A percentile compares a stretch with the other conserved stretches of the same genome.
phyloP scores from a whole-genome alignment of 108 stramenopile species.

The Hondaea fermentalgiana region DNA sequence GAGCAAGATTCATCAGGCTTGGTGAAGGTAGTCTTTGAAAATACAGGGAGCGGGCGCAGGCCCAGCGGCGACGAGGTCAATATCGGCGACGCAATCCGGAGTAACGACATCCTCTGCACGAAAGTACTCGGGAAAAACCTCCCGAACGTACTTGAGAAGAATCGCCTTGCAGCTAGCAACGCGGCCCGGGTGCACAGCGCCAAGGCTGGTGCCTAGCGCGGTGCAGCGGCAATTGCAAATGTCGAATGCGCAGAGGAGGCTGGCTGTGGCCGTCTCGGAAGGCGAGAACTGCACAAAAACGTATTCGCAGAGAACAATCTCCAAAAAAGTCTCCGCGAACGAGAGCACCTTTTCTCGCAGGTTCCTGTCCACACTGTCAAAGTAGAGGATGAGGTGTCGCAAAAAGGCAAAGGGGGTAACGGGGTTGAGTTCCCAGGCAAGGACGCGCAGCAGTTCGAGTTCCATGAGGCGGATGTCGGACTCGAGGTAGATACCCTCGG shows the following conservation, averaged over 20 bases:
- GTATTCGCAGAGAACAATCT: conserved; percentile 13
- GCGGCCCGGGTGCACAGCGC: neutral
- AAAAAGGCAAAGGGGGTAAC: neutral
- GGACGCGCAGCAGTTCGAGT: neutral
- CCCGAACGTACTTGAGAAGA: neutral
- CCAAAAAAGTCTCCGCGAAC: neutral
- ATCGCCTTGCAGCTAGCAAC: neutral
- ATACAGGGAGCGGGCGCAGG: neutral
- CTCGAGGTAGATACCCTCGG: conserved; percentile 6
- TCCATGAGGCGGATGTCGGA: conserved; percentile 5
- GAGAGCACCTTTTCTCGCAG: conserved; percentile 10
- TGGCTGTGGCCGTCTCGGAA: neutral
- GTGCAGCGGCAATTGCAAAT: conserved; percentile 5
- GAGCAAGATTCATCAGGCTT: too few relatives aligned
- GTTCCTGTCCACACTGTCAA: conserved; percentile 1
- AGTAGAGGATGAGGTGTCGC: conserved; percentile 10
- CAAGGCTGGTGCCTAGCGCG: neutral
- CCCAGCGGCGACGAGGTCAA: neutral
- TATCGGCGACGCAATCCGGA: conserved; percentile 3
- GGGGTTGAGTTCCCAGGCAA: neutral
- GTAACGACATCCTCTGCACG: neutral
- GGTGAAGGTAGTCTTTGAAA: neutral
- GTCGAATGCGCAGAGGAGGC: neutral
- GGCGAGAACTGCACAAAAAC: neutral
- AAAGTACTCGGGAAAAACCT: neutral